A percentile compares a stretch with the other conserved stretches of the same genome.
phyloP scores from a whole-genome alignment of 2,329 filamentous ascomycete species.

The Cryphonectria naterciae region DNA sequence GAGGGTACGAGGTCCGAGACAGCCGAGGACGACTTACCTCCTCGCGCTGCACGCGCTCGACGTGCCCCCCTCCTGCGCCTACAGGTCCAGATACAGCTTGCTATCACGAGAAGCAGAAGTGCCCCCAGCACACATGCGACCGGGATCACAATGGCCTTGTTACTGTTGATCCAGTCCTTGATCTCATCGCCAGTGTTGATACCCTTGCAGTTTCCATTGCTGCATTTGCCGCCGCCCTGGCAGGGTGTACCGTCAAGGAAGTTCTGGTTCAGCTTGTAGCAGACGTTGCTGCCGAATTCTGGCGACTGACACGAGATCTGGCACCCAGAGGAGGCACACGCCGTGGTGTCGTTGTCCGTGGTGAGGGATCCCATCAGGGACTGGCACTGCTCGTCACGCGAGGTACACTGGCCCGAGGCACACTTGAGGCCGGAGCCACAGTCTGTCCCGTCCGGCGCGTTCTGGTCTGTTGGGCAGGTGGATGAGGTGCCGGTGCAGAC shows the following conservation, averaged over 20 bases:
- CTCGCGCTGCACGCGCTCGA: background rate
- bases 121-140: constrained; percentile 73
- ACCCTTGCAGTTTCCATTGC: constrained; percentile 77
- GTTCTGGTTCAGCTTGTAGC: constrained; percentile 81
- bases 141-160: constrained; percentile 84
- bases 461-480: constrained; percentile 74
- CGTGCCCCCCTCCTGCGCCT: constrained; percentile 15
- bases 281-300: constrained; percentile 66
- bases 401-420: constrained; percentile 93
- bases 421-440: constrained; percentile 81
- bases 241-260: constrained; percentile 92
- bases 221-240: constrained; percentile 76
- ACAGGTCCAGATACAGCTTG: constrained; percentile 60
- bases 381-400: constrained; percentile 85
- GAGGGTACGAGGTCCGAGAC: constrained; percentile 15
- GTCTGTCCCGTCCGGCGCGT: constrained; percentile 67
- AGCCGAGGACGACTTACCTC: background rate
- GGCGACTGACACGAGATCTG: constrained; percentile 76
- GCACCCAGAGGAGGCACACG: constrained; percentile 77
- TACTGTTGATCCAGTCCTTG: constrained; percentile 72
- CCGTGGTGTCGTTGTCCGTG: constrained; percentile 74
- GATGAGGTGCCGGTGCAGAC: constrained; percentile 74
- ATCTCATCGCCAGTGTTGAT: constrained; percentile 72
- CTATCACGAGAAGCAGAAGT: constrained; percentile 69
- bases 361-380: constrained; percentile 78